Conservation (phyloP, 352 stramenopile species). For the Pythium oligandrum region DNA sequence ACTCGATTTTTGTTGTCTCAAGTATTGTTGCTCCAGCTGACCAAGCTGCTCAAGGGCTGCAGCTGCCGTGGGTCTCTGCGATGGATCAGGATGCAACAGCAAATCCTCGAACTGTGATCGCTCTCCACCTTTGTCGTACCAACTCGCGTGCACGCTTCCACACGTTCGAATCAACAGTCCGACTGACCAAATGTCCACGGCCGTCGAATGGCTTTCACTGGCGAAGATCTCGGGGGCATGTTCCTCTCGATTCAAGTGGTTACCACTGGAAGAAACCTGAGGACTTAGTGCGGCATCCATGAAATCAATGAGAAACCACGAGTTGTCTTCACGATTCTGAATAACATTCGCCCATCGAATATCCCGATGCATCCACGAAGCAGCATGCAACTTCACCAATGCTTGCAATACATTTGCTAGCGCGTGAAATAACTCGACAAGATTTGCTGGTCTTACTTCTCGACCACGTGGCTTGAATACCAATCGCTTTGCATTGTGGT, state of each 20-base stretch:
- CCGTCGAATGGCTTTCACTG: conserved; percentile 3
- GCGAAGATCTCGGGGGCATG: conserved; percentile 10
- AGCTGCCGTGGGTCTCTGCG: conserved; percentile 7
- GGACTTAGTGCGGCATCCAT: conserved; percentile 10
- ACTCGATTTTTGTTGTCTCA: no score
- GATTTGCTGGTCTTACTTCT: conserved; percentile 12
- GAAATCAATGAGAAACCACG: conserved; percentile 13
- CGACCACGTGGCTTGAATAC: conserved; percentile 11
- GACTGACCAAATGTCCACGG: conserved; percentile 12
- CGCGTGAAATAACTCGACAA: conserved; percentile 11
- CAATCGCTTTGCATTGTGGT: conserved; percentile 12
- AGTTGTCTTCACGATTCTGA: conserved; percentile 4
- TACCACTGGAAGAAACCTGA: conserved; percentile 11
- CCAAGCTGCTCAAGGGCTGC: conserved; percentile 14
- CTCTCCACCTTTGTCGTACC: conserved; percentile 10
- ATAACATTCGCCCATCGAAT: conserved; percentile 14
- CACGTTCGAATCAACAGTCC: conserved; percentile 12
- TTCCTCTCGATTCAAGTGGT: conserved; percentile 6
- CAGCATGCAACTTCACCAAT: conserved; percentile 14
- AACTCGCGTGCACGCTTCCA: conserved; percentile 6
- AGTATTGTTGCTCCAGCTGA: conserved; percentile 23
- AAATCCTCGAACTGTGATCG: conserved; percentile 7
- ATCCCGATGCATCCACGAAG: conserved; percentile 13
- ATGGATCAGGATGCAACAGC: conserved; percentile 9
- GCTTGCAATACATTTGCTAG: conserved; percentile 11